These are phyloP conservation scores for Exobasidium rhododendri DNA, from an alignment of 1,284 basidiomycete species.

Conservation along the genomic window DNA sequence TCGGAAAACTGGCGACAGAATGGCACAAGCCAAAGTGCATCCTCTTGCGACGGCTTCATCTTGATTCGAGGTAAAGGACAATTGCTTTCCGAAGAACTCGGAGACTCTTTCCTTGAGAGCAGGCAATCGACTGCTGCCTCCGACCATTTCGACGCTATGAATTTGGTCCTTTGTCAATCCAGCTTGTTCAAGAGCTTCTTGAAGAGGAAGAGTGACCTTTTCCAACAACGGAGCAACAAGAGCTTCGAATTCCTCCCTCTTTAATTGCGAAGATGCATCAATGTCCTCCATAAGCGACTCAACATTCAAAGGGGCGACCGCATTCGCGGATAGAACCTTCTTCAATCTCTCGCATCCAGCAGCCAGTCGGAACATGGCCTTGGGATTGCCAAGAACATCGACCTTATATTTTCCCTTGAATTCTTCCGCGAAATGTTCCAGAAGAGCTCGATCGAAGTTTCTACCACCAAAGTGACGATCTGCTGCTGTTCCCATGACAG, in stretches of 20 bases:
- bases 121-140: conserved; percentile 52
- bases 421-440: conserved; percentile 52
- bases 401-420: conserved; percentile 55
- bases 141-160: conserved; percentile 51
- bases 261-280: conserved; percentile 51
- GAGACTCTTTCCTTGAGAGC: conserved; percentile 59
- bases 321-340: conserved; percentile 55
- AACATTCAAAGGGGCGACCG: conserved; percentile 52
- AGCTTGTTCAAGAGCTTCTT: conserved; percentile 45
- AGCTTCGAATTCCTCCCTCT: conserved; percentile 52
- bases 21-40: conserved; percentile 53
- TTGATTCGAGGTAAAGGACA: conserved; percentile 54
- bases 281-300: conserved; percentile 55
- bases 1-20: conserved; percentile 53
- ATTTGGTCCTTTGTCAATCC: conserved; percentile 52
- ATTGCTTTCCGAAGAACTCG: conserved; percentile 61
- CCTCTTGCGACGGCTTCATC: conserved; percentile 53
- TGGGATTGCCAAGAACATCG: conserved; percentile 52
- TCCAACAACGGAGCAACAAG: conserved; percentile 50
- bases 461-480: conserved; percentile 54
- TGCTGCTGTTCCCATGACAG: conserved; percentile 48
- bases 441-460: conserved; percentile 53
- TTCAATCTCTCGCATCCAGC: conserved; percentile 54
- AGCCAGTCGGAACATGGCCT: conserved; percentile 52
- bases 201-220: conserved; percentile 41